phyloP scores from a whole-genome alignment of 306 rosid species.

The Lathyrus tuberosus region DNA sequence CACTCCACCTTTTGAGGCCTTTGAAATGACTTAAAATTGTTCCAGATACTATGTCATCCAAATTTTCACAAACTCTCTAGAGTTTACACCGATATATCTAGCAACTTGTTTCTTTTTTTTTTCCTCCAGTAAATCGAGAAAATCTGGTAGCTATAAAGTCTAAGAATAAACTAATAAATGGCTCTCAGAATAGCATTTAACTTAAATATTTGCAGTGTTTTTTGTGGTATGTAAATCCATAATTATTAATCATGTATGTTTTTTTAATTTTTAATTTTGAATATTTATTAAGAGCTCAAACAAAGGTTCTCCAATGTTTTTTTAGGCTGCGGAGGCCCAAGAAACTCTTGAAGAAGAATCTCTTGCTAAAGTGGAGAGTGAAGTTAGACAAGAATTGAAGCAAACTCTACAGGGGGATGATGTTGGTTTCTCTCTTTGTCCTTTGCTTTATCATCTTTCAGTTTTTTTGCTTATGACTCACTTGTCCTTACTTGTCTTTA shows the following conservation, averaged over 20 bases:
- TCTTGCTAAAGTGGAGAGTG: slow-evolving; percentile 82
- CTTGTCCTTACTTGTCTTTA: slow-evolving; percentile 48
- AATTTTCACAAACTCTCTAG: background rate
- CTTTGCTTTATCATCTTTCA: slow-evolving; percentile 24
- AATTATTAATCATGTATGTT: background rate
- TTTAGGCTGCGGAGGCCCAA: slow-evolving; percentile 99
- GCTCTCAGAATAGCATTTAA: slow-evolving; percentile 12
- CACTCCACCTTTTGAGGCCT: slow-evolving; percentile 1
- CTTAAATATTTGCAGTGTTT: slow-evolving; percentile 21
- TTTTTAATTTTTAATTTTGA: background rate
- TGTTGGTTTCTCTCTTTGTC: slow-evolving; percentile 60
- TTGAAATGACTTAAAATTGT: slow-evolving; percentile 12
- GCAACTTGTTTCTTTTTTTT: background rate
- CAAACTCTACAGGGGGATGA: slow-evolving; percentile 70
- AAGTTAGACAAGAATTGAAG: slow-evolving; percentile 86
- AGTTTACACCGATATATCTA: background rate
- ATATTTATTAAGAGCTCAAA: slow-evolving; percentile 26
- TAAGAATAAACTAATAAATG: background rate
- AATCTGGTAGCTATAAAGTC: slow-evolving; percentile 13
- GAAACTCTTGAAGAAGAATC: slow-evolving; percentile 98
- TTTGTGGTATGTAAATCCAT: slow-evolving; percentile 21
- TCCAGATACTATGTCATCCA: background rate
- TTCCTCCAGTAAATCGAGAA: background rate
- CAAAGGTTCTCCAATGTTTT: slow-evolving; percentile 50
- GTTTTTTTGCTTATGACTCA: slow-evolving; percentile 33